A percentile compares a stretch with the other conserved stretches of the same genome.
These are phyloP conservation scores for Inga leiocalycina DNA, from an alignment of 306 rosid genomes.

Conservation along the genomic window DNA sequence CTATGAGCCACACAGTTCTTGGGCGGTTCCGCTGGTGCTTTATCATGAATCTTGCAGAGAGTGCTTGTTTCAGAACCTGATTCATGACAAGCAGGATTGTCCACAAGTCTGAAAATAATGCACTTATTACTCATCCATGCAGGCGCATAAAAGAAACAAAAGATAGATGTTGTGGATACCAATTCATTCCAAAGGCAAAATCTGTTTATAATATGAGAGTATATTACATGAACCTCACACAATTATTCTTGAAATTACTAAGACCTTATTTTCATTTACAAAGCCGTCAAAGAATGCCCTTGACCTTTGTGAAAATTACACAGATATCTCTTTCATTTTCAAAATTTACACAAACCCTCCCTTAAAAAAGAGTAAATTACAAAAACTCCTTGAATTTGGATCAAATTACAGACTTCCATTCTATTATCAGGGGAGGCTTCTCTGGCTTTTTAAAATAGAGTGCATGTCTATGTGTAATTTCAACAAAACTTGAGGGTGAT, in stretches of 20 bases:
- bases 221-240: not conserved
- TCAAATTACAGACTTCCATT: not conserved
- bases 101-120: slow-evolving; percentile 44
- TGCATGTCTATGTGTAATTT: not conserved
- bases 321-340: not conserved
- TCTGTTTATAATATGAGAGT: not conserved
- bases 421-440: not conserved
- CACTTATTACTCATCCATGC: not conserved
- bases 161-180: not conserved
- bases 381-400: not conserved
- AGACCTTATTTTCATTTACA: not conserved
- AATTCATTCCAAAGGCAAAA: not conserved
- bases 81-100: slow-evolving; percentile 47
- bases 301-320: not conserved
- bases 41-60: slow-evolving; percentile 37
- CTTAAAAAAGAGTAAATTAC: not conserved
- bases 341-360: not conserved
- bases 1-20: slow-evolving; percentile 31
- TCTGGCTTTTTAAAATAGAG: too few relatives aligned
- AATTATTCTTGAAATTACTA: not conserved
- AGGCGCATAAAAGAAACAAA: not conserved
- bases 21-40: slow-evolving; percentile 16
- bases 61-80: not conserved
- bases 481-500: not conserved
- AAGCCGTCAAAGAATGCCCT: not conserved